These are phyloP conservation scores for Pichia inconspicua DNA, from an alignment of 1,139 yeast genomes.

Conservation along the genomic window DNA sequence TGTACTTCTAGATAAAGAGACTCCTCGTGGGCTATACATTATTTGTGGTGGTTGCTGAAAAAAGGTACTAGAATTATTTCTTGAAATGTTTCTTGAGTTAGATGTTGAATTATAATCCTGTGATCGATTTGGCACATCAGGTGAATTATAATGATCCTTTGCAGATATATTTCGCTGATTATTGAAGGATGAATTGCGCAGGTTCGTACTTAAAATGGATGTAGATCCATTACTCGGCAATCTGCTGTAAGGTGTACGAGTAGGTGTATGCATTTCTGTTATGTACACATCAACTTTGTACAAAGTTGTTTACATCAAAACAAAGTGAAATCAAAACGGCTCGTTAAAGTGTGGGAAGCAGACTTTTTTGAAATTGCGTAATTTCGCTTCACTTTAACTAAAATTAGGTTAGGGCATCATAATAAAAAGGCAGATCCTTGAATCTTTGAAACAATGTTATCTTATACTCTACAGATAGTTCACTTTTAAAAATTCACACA, in stretches of 20 bases:
- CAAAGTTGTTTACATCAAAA: not conserved
- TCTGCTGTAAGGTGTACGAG: constrained; percentile 1
- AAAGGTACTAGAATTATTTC: not conserved
- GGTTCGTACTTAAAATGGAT: not conserved
- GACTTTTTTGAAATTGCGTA: too few species aligned
- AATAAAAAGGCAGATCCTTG: too few species aligned
- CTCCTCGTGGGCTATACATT: constrained; percentile 4
- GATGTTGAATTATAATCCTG: constrained; percentile 4
- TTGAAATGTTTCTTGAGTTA: constrained; percentile 4
- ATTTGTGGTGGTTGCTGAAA: constrained; percentile 5
- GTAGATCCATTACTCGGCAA: not conserved
- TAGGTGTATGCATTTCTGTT: not conserved
- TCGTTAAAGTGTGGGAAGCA: too few species aligned
- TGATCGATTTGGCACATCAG: not conserved
- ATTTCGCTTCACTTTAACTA: too few species aligned
- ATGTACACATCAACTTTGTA: not conserved
- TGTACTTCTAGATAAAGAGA: constrained; percentile 10
- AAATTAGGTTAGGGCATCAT: too few species aligned
- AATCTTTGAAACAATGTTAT: too few species aligned
- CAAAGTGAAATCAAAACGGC: too few species aligned
- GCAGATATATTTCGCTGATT: not conserved
- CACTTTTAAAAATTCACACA: too few species aligned
- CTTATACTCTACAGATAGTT: too few species aligned
- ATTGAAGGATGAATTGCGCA: not conserved
- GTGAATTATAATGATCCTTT: not conserved